Percentiles rank a stretch among this genome's conserved stretches.
phyloP scores from a whole-genome alignment of 1,139 yeast species.

The Diutina rugosa region DNA sequence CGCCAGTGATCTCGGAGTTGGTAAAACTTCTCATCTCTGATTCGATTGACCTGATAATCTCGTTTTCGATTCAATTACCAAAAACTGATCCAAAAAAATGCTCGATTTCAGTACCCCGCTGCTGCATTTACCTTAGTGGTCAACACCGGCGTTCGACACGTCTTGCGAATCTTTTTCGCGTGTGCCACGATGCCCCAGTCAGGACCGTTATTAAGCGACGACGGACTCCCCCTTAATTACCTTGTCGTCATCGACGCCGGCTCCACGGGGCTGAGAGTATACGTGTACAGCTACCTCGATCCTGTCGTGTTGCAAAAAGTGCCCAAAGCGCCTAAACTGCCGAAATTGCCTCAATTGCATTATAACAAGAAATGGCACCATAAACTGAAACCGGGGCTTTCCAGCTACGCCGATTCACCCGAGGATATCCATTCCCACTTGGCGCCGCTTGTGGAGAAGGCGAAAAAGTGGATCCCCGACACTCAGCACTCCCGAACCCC shows the following conservation, averaged over 20 bases:
- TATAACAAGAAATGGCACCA: conserved; percentile 42
- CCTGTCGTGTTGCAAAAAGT: conserved; percentile 10
- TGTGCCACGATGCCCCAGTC: neutral
- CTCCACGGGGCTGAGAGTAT: conserved; percentile 68
- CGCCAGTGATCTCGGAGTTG: too few relatives aligned
- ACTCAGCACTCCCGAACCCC: conserved; percentile 66
- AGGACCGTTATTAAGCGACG: neutral
- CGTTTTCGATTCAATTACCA: too few relatives aligned
- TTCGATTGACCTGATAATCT: too few relatives aligned
- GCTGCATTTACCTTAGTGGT: too few relatives aligned
- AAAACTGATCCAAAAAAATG: too few relatives aligned
- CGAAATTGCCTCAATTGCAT: conserved; percentile 26
- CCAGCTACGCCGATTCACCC: conserved; percentile 38
- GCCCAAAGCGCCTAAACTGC: neutral
- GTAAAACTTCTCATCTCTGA: too few relatives aligned
- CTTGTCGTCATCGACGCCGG: conserved; percentile 75
- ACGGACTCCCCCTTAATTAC: conserved; percentile 39
- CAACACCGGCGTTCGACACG: neutral
- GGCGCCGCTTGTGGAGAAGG: conserved; percentile 37
- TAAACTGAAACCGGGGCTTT: conserved; percentile 57
- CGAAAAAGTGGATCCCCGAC: conserved; percentile 48
- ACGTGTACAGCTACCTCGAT: conserved; percentile 57
- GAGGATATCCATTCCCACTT: conserved; percentile 51
- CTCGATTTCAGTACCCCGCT: too few relatives aligned
- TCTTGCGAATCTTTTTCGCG: neutral